Evolutionary conservation across 768 basidiomycete species (phyloP).

Genomic region (Kwoniella sp.): DNA sequence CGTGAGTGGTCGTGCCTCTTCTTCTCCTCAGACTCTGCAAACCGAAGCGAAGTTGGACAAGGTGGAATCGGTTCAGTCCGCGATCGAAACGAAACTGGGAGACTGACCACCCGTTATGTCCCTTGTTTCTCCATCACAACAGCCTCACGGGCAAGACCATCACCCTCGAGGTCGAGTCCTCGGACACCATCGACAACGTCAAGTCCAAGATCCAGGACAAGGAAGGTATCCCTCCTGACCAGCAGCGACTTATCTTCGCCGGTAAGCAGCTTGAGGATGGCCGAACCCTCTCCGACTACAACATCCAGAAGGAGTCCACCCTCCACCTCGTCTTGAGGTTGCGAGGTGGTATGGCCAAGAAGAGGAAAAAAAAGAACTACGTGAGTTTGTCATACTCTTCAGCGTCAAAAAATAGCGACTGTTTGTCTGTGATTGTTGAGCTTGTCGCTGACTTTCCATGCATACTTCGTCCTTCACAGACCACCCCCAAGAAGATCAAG

Average conservation of each 20-base stretch:
- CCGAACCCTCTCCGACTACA: constrained; percentile 66
- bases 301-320: constrained; percentile 95
- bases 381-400: constrained; percentile 60
- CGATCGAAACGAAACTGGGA: not conserved
- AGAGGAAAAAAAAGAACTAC: constrained; percentile 99
- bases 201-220: constrained; percentile 75
- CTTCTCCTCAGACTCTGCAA: not conserved
- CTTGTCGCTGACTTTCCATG: not conserved
- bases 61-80: too few species aligned
- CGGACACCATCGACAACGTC: constrained; percentile 54
- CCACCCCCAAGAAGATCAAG: constrained; percentile 99
- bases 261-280: constrained; percentile 99
- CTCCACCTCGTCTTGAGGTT: constrained; percentile 96
- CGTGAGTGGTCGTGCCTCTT: constrained; percentile 61
- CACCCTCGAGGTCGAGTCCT: constrained; percentile 46
- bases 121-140: constrained; percentile 48
- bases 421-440: too few species aligned
- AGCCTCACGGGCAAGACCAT: constrained; percentile 47
- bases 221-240: constrained; percentile 78
- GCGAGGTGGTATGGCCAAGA: constrained; percentile 94
- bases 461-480: constrained; percentile 23
- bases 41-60: too few species aligned
- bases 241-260: constrained; percentile 97
- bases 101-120: not conserved
- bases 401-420: too few species aligned